Evolutionary conservation across 805 yeast species (phyloP), one percentile per base, ranked within the genome.

Genomic region (Barnettozyma californica): DNA sequence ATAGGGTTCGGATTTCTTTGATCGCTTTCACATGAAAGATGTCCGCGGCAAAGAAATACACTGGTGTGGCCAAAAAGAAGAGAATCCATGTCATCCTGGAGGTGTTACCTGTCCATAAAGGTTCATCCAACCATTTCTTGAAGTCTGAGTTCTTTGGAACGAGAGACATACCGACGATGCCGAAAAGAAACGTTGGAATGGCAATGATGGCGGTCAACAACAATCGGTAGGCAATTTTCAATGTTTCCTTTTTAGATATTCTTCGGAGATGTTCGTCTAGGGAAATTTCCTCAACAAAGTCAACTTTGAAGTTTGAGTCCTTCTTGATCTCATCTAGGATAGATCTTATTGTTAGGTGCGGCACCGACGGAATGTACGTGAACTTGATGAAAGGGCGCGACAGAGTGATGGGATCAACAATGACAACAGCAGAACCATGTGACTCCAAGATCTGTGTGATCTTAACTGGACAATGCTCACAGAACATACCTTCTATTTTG

Each of bases 31-130:
- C 56, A 56, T 86, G 94, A 66, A 85, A 86, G 2, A 82, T 72
- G 58, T 81, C 87, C 21, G 87, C 91, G 0, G 87, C 84, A 62
- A 80, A 81, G 59, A 86, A 82, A 58, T 83, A 86, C 1, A 84
- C 83, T 0, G 90, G 89, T 0, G 92, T 82, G 41, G 90, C 74
- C 47, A 84, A 64, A 39, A 81, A 63, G 49, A 86, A 73, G 46
- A 85, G 64, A 7, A 81, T 73, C 88, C 90, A 83, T n/a, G 77
- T 74, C 49, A 73, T 77, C 42, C 88, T 62, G 1, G 83, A 68
- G 1, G 76, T 84, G 53, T 77, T 75, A 0, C 87, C 88, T 1
- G 61, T 70, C 86, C 86, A 80, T 20, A 81, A 58, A 1, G 88
- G 84, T 48, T 70, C 73, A 60, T 78, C 80, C 4, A 81, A 66